These are phyloP conservation scores for Pseudoneurospora amorphoporcata DNA, from an alignment of 495 filamentous ascomycete genomes.

Conservation along the genomic window DNA sequence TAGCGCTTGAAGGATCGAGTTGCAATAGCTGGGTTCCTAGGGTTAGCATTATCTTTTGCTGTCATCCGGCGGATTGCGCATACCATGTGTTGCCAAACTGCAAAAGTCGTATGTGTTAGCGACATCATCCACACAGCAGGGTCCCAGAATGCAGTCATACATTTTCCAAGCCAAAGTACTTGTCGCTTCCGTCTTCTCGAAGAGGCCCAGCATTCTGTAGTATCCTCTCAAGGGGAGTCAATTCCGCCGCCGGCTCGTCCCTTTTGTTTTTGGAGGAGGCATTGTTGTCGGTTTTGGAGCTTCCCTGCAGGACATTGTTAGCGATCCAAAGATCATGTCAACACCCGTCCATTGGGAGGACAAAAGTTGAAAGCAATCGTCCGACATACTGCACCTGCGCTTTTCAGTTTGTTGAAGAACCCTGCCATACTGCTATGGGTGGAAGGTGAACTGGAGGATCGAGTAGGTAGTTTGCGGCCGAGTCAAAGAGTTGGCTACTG, in stretches of 20 bases:
- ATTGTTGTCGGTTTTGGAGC: conserved; percentile 28
- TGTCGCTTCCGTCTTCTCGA: conserved; percentile 84
- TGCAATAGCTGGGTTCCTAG: conserved; percentile 63
- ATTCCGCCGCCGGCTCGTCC: conserved; percentile 53
- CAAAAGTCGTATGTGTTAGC: conserved; percentile 11
- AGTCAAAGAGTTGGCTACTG: not conserved
- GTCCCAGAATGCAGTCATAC: conserved; percentile 41
- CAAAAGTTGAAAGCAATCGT: not conserved
- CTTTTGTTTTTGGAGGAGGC: conserved; percentile 49
- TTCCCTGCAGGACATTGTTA: conserved; percentile 16
- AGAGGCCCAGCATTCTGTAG: conserved; percentile 69
- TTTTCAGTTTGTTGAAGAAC: conserved; percentile 36
- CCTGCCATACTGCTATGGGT: conserved; percentile 30
- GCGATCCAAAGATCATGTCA: not conserved
- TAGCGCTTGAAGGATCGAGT: conserved; percentile 93
- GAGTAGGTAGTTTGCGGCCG: not conserved
- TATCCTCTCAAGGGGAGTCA: conserved; percentile 76
- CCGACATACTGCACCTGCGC: conserved; percentile 23
- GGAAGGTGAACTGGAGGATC: conserved; percentile 5
- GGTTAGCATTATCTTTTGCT: not conserved
- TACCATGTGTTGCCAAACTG: conserved; percentile 98
- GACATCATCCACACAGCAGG: conserved; percentile 2
- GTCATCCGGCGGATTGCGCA: conserved; percentile 4
- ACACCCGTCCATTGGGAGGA: not conserved
- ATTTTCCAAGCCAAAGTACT: conserved; percentile 98